Base-by-base conservation (phyloP, 768 basidiomycete genomes). In the Leccinum aurantiacum region DNA sequence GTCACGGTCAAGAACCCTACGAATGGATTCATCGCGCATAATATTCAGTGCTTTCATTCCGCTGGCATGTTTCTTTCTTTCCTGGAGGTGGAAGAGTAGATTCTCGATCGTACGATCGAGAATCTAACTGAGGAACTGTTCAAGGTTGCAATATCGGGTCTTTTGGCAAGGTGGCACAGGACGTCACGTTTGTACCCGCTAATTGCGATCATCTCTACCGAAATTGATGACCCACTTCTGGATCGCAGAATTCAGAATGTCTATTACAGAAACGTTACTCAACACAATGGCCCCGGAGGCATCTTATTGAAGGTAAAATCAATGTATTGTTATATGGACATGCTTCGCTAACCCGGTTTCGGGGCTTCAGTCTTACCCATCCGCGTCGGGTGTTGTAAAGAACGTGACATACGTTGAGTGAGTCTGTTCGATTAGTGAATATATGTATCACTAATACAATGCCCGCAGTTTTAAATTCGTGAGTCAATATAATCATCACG, bases 1-100 rank as follows among this genome's bases (percentile, higher is more conserved):
- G 70, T 75, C 15, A 75, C 73, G 1, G 69, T 76, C 58, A 76
- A 77, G 53, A 51, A 70, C 2, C 70, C 75, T 3, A 71, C 74
- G 3, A 53, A 70, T 17, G 59, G 65, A 29, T 67, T 60, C 46
- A 7, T 54, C 17, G 60, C 49, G 19, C 58, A 65, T 48, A 63
- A 65, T 22, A 53, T 68, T 4, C 52, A 47, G 9, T 66, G 66
- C n/a, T 3, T 33, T 25, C 4, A 62, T 57, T 58, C 66, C 48
- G 48, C 1, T 4, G 58, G 57, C 65, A 41, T 17, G 17, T 27
- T 11, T 8, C 10, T 47, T 41, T 24, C 5, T 24, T 15, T 56
- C 29, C 8, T 3, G 15, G 14, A 14, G 1, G 25, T 25, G 25
- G 25, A 25, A 25, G 25, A 25, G 25, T 25, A 25, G 4, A 25